Evolutionary conservation across 257 asterid genomes (phyloP), one percentile per base, ranked within the genome.

Genomic region (Salvia hispanica): DNA sequence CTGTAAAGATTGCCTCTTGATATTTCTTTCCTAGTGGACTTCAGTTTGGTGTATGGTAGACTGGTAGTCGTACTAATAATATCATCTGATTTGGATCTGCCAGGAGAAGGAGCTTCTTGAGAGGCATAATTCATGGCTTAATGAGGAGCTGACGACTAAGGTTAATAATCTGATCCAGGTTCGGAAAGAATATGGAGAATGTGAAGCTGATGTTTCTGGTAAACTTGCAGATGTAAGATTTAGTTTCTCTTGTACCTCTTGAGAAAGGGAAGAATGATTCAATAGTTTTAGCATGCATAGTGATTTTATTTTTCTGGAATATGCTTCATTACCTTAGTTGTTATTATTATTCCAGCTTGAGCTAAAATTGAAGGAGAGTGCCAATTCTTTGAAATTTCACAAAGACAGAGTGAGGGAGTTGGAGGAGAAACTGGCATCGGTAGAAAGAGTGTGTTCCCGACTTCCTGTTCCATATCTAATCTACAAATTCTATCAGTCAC

Each of bases 21-120:
- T n/a, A 66, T 64, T 64, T 65, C 16, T 76, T 50, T 51, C 58
- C 31, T 7, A 33, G 60, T 34, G 34, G 6, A 14, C 46, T 52
- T 47, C 45, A 15, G 28, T 31, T 39, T 51, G 21, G 9, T 36
- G 9, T 39, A 33, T n/a, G n/a, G n/a, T n/a, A n/a, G n/a, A n/a
- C n/a, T 51, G 53, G 36, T 51, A 46, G 25, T 21, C 0, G 43
- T 59, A 34, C 9, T 64, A 55, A 61, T 59, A 53, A 69, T 53
- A 33, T 21, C n/a, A n/a, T 71, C 58, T 21, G 65, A 62, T 52
- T 65, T 83, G 72, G 69, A 58, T 39, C 56, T 28, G 79, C 81
- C 86, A 91, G 97, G 97, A 88, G 81, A 94, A 94, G 75, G 99
- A 94, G 84, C 91, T 94, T 54, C 73, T 94, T 64, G 96, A 87